phyloP scores from a whole-genome alignment of 2,329 filamentous ascomycete species.

The Penicillium sp. region DNA sequence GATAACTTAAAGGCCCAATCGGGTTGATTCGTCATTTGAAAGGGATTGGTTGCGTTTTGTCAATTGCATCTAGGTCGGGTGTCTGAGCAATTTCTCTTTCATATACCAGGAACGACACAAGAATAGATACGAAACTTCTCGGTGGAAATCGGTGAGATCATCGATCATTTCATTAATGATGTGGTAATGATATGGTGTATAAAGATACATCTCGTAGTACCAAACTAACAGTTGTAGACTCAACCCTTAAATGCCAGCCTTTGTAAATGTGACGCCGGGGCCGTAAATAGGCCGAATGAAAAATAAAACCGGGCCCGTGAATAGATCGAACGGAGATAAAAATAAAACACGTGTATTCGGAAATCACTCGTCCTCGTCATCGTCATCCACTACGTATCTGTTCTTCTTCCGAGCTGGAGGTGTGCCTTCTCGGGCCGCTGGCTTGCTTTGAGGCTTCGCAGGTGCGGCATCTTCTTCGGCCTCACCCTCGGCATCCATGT shows the following conservation, averaged over 20 bases:
- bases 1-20: slow-evolving; percentile 2
- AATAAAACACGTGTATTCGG: neutral
- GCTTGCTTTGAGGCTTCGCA: slow-evolving; percentile 28
- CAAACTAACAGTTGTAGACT: neutral
- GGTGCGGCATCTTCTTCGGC: slow-evolving; percentile 34
- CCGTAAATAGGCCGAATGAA: slow-evolving; percentile 11
- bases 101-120: neutral
- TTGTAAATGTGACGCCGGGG: slow-evolving; percentile 16
- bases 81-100: neutral
- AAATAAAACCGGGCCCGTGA: slow-evolving; percentile 11
- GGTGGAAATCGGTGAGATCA: slow-evolving; percentile 4
- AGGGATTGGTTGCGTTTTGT: neutral
- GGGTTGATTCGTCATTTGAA: neutral
- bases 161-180: slow-evolving; percentile 20
- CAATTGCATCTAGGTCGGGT: neutral
- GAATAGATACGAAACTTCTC: neutral
- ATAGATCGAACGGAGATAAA: slow-evolving; percentile 7
- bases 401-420: slow-evolving; percentile 45
- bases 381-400: slow-evolving; percentile 47
- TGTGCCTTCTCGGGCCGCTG: slow-evolving; percentile 27
- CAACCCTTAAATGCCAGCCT: slow-evolving; percentile 15
- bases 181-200: slow-evolving; percentile 9
- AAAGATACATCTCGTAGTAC: slow-evolving; percentile 1
- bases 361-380: slow-evolving; percentile 43
- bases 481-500: slow-evolving; percentile 45